A percentile compares a stretch with the other conserved stretches of the same genome.
phyloP scores from a whole-genome alignment of 805 yeast species.

The Maudiozyma serrabonitensis region DNA sequence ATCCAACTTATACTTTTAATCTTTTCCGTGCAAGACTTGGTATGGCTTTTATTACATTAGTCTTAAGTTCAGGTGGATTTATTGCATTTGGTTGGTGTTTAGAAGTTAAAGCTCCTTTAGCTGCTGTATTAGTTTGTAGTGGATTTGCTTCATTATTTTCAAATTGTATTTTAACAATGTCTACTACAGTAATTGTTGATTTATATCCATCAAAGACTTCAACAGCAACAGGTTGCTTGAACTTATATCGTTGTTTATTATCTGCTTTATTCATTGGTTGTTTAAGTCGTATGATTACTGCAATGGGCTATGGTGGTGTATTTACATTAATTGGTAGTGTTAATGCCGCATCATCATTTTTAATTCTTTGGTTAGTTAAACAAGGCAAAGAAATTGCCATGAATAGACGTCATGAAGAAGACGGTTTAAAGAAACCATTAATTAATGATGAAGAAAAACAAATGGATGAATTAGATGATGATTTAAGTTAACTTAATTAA shows the following conservation, averaged over 20 bases:
- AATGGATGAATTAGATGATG: background rate
- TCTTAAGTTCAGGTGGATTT: slow-evolving; percentile 32
- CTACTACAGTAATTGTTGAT: slow-evolving; percentile 67
- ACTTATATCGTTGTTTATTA: slow-evolving; percentile 61
- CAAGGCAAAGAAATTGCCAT: slow-evolving; percentile 26
- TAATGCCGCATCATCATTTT: slow-evolving; percentile 21
- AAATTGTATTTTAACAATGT: slow-evolving; percentile 46
- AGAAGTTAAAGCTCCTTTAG: slow-evolving; percentile 35
- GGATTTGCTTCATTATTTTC: slow-evolving; percentile 51
- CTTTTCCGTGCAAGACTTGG: slow-evolving; percentile 46
- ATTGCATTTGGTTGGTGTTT: slow-evolving; percentile 69
- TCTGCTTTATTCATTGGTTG: slow-evolving; percentile 67
- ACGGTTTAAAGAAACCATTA: background rate
- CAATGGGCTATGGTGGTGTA: slow-evolving; percentile 64
- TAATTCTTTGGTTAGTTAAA: slow-evolving; percentile 23
- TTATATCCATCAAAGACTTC: slow-evolving; percentile 61
- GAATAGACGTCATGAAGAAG: slow-evolving; percentile 11
- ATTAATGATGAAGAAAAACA: background rate
- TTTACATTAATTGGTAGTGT: slow-evolving; percentile 61
- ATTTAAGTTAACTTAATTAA: background rate
- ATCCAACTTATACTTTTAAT: slow-evolving; percentile 36
- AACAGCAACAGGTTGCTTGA: slow-evolving; percentile 63
- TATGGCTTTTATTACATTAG: slow-evolving; percentile 36
- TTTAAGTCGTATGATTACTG: slow-evolving; percentile 45
- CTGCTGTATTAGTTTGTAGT: slow-evolving; percentile 49